Evolutionary conservation across 116 monocot genomes (phyloP), one percentile per base, ranked within the genome.

Genomic region (Cymodocea nodosa): DNA sequence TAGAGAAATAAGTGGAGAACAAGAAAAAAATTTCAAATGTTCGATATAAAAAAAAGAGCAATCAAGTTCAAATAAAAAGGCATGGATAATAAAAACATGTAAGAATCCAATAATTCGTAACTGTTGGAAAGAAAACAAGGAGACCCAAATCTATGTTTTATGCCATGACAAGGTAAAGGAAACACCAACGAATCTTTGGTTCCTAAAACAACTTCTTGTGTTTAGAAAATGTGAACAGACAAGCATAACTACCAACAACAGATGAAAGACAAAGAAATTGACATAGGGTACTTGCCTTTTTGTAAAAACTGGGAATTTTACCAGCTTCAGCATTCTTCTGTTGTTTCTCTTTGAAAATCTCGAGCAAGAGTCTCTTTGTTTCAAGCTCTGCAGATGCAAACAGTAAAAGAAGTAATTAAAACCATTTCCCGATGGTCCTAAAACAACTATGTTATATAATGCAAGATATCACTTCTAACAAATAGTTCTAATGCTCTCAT

Each of bases 281-380:
- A 14, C 37, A 39, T 3, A 30, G 20, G 16, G 30, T 62, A 62
- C 82, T 52, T 80, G 75, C 97, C 97, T 97, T 91, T 68, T 97
- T 97, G 75, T 97, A 97, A 64, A 97, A 97, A 62, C 81, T 84
- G 23, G 97, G 97, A 62, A 97, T 89, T 44, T 81, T 76, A 58
- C 92, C 92, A 53, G 86, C 84, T 91, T 91, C 85, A 59, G 87
- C 83, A 77, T 81, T 97, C 73, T 81, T 85, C 70, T 88, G 85
- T 56, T 97, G 97, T 20, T 86, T 81, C 53, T 97, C 92, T 70
- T 97, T 97, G 63, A 97, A 97, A 65, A 97, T 91, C 64, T 97
- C 92, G 60, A 97, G 91, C 71, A 97, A 75, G 64, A 91, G 85
- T 72, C 97, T 88, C 58, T 97, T 97, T 35, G 91, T 97, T 76